Base-by-base conservation (phyloP, 306 rosid species). In the Neltuma alba region DNA sequence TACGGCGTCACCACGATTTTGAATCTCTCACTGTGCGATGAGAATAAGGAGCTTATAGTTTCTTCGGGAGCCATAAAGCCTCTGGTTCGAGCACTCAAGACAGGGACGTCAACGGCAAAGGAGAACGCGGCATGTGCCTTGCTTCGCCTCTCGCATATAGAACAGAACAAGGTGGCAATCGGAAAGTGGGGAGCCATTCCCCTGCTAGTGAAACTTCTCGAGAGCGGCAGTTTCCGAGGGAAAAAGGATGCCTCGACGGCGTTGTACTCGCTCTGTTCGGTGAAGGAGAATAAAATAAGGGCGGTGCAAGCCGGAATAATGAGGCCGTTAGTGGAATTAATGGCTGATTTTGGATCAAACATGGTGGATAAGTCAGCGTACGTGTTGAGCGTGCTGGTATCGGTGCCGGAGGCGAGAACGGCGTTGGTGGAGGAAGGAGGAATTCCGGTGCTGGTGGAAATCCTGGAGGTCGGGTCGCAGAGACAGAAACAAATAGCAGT, bases 161-260 rank as follows among this genome's bases (percentile, higher is more conserved):
- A 93, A 36, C 86, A 91, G 67, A 85, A 86, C 84, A 93, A 91
- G 79, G 44, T 78, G 27, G 76, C 85, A 30, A 93, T 93, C 40
- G 98, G 98, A 63, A 88, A 86, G 85, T 86, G 89, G 0, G 98
- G 98, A 55, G 98, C 97, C 70, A 91, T 93, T 70, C 97, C 94
- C 6, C 79, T 62, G 1, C 85, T 91, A 25, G 97, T 93, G 89
- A 83, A 60, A 70, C 97, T 93, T 62, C 84, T 93, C 31, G 93
- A 88, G 74, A 65, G 12, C 66, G 93, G 97, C 0, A 86, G 92
- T 0, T 48, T 89, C 38, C 36, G 99, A 0, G 99, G 82, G 67
- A 92, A 89, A 85, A 94, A 94, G 83, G 99, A 94, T 86, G 97
- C 99, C 4, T 92, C 95, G 36, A 94, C 99, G 81, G 91, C 99